Percentiles rank a stretch among this genome's conserved stretches.
These are phyloP conservation scores for Plenodomus tracheiphilus DNA, from an alignment of 2,329 filamentous ascomycete species.

Conservation along the genomic window DNA sequence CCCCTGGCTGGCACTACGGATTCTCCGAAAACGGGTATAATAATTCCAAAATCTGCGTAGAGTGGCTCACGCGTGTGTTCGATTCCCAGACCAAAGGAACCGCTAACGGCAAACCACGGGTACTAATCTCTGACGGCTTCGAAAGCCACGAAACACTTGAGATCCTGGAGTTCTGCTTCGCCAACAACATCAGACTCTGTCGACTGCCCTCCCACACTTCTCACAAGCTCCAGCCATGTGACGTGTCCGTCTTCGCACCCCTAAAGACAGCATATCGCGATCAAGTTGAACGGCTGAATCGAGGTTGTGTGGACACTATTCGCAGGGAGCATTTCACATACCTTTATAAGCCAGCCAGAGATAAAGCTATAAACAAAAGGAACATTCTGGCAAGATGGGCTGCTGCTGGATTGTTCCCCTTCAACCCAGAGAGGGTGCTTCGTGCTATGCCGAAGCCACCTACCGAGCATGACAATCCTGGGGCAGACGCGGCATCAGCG, in stretches of 20 bases:
- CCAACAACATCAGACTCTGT: conserved; percentile 28
- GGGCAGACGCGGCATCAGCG: conserved; percentile 8
- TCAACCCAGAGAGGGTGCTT: conserved; percentile 23
- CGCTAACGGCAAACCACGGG: background rate
- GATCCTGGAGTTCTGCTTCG: conserved; percentile 36
- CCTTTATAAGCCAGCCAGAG: conserved; percentile 6
- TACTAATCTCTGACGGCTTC: conserved; percentile 20
- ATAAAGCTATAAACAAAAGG: conserved; percentile 20
- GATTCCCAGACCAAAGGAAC: conserved; percentile 1
- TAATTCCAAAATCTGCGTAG: conserved; percentile 1
- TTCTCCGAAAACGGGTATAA: background rate
- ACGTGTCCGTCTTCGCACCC: background rate
- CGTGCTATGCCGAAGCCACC: conserved; percentile 24
- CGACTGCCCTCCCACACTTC: background rate
- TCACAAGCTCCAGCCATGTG: conserved; percentile 1
- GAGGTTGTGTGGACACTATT: background rate
- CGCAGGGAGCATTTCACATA: conserved; percentile 3
- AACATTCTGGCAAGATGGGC: conserved; percentile 34
- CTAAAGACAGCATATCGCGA: conserved; percentile 2
- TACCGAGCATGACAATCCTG: conserved; percentile 15
- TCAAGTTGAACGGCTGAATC: background rate
- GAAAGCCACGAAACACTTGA: conserved; percentile 43
- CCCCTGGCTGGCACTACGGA: conserved; percentile 6
- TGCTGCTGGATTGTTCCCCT: conserved; percentile 25
- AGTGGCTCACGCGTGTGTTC: conserved; percentile 3